Conservation (phyloP, 2,329 filamentous ascomycete genomes). For the Sclerotiophoma versabilis region DNA sequence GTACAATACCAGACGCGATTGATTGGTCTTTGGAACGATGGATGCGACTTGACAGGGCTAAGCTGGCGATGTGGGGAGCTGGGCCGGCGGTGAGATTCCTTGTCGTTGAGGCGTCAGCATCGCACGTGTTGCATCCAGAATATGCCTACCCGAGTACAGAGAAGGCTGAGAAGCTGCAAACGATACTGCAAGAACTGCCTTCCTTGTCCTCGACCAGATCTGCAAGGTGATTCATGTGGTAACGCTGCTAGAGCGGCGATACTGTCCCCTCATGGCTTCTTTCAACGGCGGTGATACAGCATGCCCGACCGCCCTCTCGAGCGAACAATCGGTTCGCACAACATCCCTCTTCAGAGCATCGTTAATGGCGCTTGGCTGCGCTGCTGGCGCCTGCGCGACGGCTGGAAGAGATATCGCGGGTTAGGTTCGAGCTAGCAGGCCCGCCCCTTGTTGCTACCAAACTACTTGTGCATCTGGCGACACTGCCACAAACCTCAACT, state of each 20-base stretch:
- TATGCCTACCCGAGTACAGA: background rate
- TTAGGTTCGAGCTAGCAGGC: conserved; percentile 1
- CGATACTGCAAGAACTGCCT: conserved; percentile 1
- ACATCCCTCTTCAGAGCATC: conserved; percentile 12
- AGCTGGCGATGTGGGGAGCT: conserved; percentile 10
- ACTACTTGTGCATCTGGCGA: conserved; percentile 5
- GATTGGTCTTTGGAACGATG: conserved; percentile 3
- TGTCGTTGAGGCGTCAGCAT: conserved; percentile 16
- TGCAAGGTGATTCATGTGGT: background rate
- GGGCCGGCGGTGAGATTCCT: conserved; percentile 18
- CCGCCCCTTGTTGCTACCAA: background rate
- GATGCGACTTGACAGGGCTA: conserved; percentile 6
- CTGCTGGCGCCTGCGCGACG: conserved; percentile 9
- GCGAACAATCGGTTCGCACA: conserved; percentile 9
- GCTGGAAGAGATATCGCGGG: background rate
- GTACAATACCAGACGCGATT: background rate
- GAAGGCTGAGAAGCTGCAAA: conserved; percentile 2
- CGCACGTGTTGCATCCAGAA: conserved; percentile 12
- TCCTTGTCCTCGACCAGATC: background rate
- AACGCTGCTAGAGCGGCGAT: background rate
- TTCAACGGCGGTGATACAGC: background rate
- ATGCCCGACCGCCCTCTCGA: background rate
- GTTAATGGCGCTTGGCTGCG: conserved; percentile 7
- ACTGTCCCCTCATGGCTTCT: background rate
- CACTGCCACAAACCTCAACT: conserved; percentile 28